Conservation (phyloP, 345 rosid species). For the Arabidopsis suecica region DNA sequence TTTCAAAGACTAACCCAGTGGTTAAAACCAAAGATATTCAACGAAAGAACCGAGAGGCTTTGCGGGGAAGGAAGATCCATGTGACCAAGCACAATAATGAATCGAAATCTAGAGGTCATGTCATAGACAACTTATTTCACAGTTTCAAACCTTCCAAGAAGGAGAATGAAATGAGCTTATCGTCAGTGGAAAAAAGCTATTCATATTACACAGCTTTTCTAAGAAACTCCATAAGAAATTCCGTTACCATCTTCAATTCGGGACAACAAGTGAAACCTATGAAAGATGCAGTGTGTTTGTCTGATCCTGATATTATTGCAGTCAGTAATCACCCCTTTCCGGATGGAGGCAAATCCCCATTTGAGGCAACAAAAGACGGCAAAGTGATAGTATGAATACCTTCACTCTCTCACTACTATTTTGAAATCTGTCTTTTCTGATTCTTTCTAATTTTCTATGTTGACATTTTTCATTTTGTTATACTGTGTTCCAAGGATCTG, state of each 20-base stretch:
- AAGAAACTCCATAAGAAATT: conserved; percentile 31
- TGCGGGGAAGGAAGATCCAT: conserved; percentile 16
- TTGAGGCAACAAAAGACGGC: conserved; percentile 46
- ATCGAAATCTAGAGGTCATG: conserved; percentile 31
- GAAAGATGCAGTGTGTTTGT: conserved; percentile 43
- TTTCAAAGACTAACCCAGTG: not conserved
- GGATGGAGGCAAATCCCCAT: conserved; percentile 46
- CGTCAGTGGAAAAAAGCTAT: conserved; percentile 45
- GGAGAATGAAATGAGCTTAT: conserved; percentile 22
- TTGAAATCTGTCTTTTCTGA: not conserved
- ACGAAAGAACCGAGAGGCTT: conserved; percentile 24
- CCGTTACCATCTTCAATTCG: conserved; percentile 21
- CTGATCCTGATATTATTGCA: conserved; percentile 58
- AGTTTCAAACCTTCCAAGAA: conserved; percentile 11
- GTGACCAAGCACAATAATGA: conserved; percentile 29
- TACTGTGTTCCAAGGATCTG: conserved; percentile 36
- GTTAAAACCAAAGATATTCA: conserved; percentile 12
- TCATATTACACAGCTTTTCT: conserved; percentile 23
- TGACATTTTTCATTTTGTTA: conserved; percentile 7
- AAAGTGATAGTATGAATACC: conserved; percentile 40
- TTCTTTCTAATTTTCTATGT: conserved; percentile 15
- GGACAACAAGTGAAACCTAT: conserved; percentile 22
- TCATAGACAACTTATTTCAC: conserved; percentile 20
- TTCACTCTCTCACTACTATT: conserved; percentile 20
- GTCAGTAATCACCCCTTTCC: conserved; percentile 47